phyloP scores from a whole-genome alignment of 345 rosid species.

The Moringa oleifera region DNA sequence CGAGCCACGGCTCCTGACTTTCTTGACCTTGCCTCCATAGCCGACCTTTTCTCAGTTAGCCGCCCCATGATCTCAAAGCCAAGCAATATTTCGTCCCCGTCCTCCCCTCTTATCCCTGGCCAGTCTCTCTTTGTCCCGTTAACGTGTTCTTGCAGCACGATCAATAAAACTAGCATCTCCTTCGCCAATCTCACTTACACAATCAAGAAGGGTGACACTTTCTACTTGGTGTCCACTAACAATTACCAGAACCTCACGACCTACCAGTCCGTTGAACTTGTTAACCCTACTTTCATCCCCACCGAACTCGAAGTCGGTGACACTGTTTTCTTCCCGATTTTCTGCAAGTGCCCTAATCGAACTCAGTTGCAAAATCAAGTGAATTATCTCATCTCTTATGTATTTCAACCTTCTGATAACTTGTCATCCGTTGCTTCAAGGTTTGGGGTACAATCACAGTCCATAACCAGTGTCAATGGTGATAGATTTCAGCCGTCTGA shows the following conservation, averaged over 20 bases:
- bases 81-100: conserved; percentile 51
- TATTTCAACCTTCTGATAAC: conserved; percentile 56
- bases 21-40: conserved; percentile 53
- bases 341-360: conserved; percentile 58
- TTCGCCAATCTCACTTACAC: conserved; percentile 46
- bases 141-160: conserved; percentile 47
- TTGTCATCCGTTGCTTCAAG: conserved; percentile 42
- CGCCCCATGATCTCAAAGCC: conserved; percentile 53
- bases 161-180: conserved; percentile 34
- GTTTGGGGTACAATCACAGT: conserved; percentile 35
- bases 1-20: conserved; percentile 35
- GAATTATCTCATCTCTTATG: conserved; percentile 51
- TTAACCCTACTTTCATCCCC: conserved; percentile 46
- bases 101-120: conserved; percentile 34
- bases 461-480: conserved; percentile 43
- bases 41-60: conserved; percentile 57
- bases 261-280: conserved; percentile 53
- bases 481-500: conserved; percentile 23
- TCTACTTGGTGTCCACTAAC: conserved; percentile 27
- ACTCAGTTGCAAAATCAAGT: conserved; percentile 25
- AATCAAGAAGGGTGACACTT: conserved; percentile 39
- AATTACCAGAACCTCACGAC: conserved; percentile 50
- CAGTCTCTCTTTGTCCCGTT: conserved; percentile 60
- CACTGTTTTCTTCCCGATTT: conserved; percentile 39
- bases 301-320: conserved; percentile 37